These are phyloP conservation scores for Backusella circina DNA, from an alignment of 192 early-diverging fungal species.

Conservation along the genomic window DNA sequence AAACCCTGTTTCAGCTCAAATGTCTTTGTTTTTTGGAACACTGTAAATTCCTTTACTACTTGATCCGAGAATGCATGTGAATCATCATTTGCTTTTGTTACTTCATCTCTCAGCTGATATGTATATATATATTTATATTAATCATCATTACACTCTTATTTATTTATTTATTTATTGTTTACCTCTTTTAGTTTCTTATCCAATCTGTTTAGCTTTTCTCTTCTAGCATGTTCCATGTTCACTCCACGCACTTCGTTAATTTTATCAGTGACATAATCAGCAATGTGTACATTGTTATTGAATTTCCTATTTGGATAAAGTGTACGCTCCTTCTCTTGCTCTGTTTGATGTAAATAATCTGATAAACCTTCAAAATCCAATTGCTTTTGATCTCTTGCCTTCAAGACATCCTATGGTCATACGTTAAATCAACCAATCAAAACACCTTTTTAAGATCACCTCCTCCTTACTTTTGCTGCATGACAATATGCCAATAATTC, in stretches of 20 bases:
- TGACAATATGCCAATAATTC: slow-evolving; percentile 85
- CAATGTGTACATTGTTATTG: slow-evolving; percentile 48
- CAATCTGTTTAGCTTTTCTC: slow-evolving; percentile 76
- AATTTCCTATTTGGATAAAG: slow-evolving; percentile 58
- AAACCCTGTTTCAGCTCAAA: slow-evolving; percentile 77
- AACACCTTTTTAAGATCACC: not conserved
- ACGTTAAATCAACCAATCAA: not conserved
- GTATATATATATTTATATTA: not conserved
- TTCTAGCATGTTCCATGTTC: slow-evolving; percentile 75
- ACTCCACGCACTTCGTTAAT: slow-evolving; percentile 86
- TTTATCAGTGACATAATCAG: slow-evolving; percentile 83
- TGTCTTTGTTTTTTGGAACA: slow-evolving; percentile 78
- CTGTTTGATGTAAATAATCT: slow-evolving; percentile 68
- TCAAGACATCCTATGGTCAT: slow-evolving; percentile 62
- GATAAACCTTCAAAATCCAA: slow-evolving; percentile 90
- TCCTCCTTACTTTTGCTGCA: slow-evolving; percentile 59
- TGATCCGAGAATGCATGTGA: slow-evolving; percentile 73
- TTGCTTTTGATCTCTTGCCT: slow-evolving; percentile 91
- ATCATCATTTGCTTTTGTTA: slow-evolving; percentile 70
- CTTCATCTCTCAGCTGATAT: slow-evolving; percentile 74
- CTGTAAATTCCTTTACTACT: slow-evolving; percentile 77
- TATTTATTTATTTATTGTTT: not conserved
- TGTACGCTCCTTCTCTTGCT: slow-evolving; percentile 69
- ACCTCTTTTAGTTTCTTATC: slow-evolving; percentile 70
- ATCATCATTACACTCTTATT: not conserved